Evolutionary conservation across 2,329 filamentous ascomycete genomes (phyloP).

Genomic region (Stachybotrys echinatus): DNA sequence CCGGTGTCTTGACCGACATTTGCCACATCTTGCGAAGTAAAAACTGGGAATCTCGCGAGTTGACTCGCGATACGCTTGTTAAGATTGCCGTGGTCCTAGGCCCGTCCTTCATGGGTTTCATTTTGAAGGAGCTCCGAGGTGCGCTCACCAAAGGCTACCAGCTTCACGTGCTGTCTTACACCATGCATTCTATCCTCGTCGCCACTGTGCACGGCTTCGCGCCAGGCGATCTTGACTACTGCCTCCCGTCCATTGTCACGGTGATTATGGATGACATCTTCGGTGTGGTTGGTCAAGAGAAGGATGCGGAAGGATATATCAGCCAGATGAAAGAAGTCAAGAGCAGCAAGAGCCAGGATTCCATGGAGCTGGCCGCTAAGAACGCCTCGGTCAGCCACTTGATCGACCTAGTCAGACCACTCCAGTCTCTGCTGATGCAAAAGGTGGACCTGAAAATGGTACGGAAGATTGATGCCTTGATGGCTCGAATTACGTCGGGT

Average conservation of each 20-base stretch:
- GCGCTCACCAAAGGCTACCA: conserved; percentile 85
- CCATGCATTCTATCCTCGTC: conserved; percentile 85
- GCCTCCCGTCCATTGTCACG: conserved; percentile 68
- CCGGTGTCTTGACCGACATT: conserved; percentile 83
- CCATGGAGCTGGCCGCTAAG: conserved; percentile 87
- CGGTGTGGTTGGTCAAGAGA: conserved; percentile 85
- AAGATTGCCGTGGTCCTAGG: conserved; percentile 80
- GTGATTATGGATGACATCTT: conserved; percentile 98
- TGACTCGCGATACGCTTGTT: conserved; percentile 81
- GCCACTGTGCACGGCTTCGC: conserved; percentile 65
- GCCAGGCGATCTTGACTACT: conserved; percentile 86
- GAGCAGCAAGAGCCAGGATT: conserved; percentile 96
- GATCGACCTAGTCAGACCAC: conserved; percentile 69
- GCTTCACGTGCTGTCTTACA: conserved; percentile 90
- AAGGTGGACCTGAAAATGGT: conserved; percentile 79
- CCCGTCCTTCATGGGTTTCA: conserved; percentile 78
- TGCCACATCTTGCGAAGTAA: conserved; percentile 90
- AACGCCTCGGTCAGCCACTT: conserved; percentile 72
- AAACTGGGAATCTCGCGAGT: conserved; percentile 81
- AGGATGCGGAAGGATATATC: conserved; percentile 92
- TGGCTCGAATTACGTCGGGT: conserved; percentile 77
- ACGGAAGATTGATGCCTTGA: conserved; percentile 83
- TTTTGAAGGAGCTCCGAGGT: conserved; percentile 84
- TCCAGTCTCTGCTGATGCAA: conserved; percentile 74
- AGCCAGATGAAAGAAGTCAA: conserved; percentile 97